Base-by-base conservation (phyloP, 225 moss, liverwort and hornwort species). In the Sphagnum contortum region DNA sequence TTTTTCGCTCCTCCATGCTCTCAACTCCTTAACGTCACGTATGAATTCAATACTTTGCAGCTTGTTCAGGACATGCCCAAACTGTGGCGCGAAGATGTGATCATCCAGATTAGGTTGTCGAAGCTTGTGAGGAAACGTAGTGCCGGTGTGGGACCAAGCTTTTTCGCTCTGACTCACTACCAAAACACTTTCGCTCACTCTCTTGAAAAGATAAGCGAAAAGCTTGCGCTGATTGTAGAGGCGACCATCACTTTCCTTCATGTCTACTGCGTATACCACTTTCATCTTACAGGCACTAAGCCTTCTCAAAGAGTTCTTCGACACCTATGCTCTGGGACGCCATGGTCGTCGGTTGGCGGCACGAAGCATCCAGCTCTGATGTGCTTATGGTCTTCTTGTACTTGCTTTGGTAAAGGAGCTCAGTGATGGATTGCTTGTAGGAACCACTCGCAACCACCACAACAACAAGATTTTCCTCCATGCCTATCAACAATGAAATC, bases 1-100 rank as follows among this genome's bases (percentile, higher is more conserved):
- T 45, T 69, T 69, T 45, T 66, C 65, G 44, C 65, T 66, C 6
- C 65, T 66, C 65, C 52, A 66, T 66, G 53, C 53, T 10, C 49
- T 64, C 11, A 48, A 10, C 2, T n/a, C 9, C 48, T 49, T 52
- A 9, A 52, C 52, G 6, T 6, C 6, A 5, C 52, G 52, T 2
- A 52, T 5, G 7, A 6, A 6, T 52, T 9, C 6, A 5, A 6
- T 52, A 52, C 52, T 4, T 66, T 66, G 12, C 64, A 64, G 49
- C 8, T 44, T 54, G 5, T 49, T 49, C 4, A 64, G 12, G 9
- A 64, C 8, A 6, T 12, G 2, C 13, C 29, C 6, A 51, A 50
- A 14, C 5, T 64, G 4, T 13, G 48, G 64, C 2, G 49, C 64
- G 50, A 11, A 50, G n/a, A 9, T 13, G 3, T 50, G 14, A 50